Evolutionary conservation across 2,329 filamentous ascomycete genomes (phyloP), one percentile per base, ranked within the genome.

Genomic region (Cryphonectria nitschkei): DNA sequence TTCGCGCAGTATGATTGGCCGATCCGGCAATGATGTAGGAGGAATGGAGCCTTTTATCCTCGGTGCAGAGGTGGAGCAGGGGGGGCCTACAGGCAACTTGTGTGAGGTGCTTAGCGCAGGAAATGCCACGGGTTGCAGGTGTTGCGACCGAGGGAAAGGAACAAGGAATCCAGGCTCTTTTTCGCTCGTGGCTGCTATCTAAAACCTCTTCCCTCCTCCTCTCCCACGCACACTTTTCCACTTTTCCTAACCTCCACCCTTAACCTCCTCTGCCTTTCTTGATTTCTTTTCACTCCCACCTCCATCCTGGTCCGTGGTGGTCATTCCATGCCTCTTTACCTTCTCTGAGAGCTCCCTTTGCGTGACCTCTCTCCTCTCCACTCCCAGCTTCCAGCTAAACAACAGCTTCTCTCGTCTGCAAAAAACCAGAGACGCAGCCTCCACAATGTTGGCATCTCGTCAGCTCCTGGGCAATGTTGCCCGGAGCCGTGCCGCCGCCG

Each of bases 361-460:
- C 70, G 73, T 75, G 74, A 76, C 56, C 71, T 73, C 71, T 67
- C 66, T 66, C 32, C 68, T 63, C 70, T 67, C 65, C 71, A 68
- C 65, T 65, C 71, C 58, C 65, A 62, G 68, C 63, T 58, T 64
- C 46, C 46, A 39, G 52, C 39, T 69, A 32, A 19, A 46, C 37
- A 46, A 58, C 67, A 29, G 64, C 71, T 69, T 62, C 68, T 66
- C 56, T 58, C 58, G 14, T 46, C 16, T 6, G 1, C 16, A 46
- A 46, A 19, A 46, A 46, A 46, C 3, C 58, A 70, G 68, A 69
- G 68, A 63, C 62, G 74, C 73, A 63, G 14, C 74, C 74, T 46
- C 6, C 83, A 89, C 78, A 80, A 92, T 92, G 90, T 85, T 93
- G 85, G 90, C 89, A 79, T 88, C 90, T 80, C 87, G 90, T 86